Percentiles rank a stretch among this genome's conserved stretches.
phyloP scores from a whole-genome alignment of 345 rosid genomes.

The Euclidium syriacum region DNA sequence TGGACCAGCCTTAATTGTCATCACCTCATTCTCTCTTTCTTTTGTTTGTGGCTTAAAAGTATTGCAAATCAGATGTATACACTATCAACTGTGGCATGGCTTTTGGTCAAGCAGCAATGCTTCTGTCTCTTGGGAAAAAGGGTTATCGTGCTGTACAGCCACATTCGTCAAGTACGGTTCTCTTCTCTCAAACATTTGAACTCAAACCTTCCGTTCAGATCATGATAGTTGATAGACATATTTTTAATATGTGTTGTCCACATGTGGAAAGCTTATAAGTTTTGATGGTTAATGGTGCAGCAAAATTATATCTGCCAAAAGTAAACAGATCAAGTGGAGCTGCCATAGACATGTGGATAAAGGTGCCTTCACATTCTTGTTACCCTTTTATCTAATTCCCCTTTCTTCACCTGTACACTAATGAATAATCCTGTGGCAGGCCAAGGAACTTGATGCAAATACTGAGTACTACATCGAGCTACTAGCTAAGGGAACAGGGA shows the following conservation, averaged over 20 bases:
- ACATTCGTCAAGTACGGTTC: constrained; percentile 60
- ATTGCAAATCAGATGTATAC: constrained; percentile 60
- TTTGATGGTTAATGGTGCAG: constrained; percentile 41
- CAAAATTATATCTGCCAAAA: constrained; percentile 70
- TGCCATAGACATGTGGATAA: constrained; percentile 81
- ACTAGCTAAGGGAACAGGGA: constrained; percentile 72
- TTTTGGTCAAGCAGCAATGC: constrained; percentile 94
- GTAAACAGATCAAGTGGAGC: constrained; percentile 74
- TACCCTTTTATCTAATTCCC: neutral
- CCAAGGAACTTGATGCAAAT: constrained; percentile 73
- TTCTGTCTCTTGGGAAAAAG: constrained; percentile 71
- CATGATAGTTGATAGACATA: neutral
- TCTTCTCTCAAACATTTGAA: neutral
- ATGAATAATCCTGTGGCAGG: constrained; percentile 40
- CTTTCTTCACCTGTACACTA: neutral
- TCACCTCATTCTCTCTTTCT: neutral
- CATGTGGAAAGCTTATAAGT: constrained; percentile 4
- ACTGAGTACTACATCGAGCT: constrained; percentile 65
- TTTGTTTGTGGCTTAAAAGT: constrained; percentile 37
- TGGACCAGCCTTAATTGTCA: constrained; percentile 9
- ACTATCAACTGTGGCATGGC: constrained; percentile 88
- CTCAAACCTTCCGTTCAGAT: neutral
- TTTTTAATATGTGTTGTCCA: neutral
- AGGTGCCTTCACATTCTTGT: constrained; percentile 37
- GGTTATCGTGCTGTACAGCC: constrained; percentile 75